Conservation (phyloP, 345 rosid species). For the Linum usitatissimum region DNA sequence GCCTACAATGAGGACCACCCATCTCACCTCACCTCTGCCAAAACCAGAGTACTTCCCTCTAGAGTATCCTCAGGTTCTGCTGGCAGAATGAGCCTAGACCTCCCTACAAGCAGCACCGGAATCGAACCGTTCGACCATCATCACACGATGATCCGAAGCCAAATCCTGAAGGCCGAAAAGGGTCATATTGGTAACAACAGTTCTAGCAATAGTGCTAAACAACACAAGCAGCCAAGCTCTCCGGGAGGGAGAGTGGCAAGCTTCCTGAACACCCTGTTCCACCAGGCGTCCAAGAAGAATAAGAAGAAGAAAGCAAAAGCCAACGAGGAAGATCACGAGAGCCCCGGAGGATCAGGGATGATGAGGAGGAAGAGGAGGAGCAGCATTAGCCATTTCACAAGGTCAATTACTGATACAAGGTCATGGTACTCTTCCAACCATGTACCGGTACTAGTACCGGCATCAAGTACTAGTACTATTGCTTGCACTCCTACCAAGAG, state of each 20-base stretch:
- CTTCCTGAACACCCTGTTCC: slow-evolving; percentile 86
- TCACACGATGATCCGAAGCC: slow-evolving; percentile 13
- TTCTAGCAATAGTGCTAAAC: slow-evolving; percentile 35
- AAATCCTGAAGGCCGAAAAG: slow-evolving; percentile 9
- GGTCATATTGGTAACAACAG: slow-evolving; percentile 20
- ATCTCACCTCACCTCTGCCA: slow-evolving; percentile 16
- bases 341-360: slow-evolving; percentile 29
- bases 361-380: slow-evolving; percentile 62
- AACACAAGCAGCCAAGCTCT: slow-evolving; percentile 75
- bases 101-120: slow-evolving; percentile 8
- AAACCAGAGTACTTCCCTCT: slow-evolving; percentile 34
- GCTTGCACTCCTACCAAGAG: slow-evolving; percentile 45
- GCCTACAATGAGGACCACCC: slow-evolving; percentile 35
- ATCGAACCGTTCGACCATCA: too few species aligned
- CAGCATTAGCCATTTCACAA: slow-evolving; percentile 82
- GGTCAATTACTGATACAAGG: slow-evolving; percentile 41
- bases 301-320: slow-evolving; percentile 19
- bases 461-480: neutral
- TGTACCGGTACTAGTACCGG: slow-evolving; percentile 51
- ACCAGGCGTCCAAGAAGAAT: slow-evolving; percentile 64
- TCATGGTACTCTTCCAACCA: slow-evolving; percentile 36
- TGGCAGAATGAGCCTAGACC: slow-evolving; percentile 62
- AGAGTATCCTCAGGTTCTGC: slow-evolving; percentile 35
- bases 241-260: slow-evolving; percentile 85
- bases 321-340: slow-evolving; percentile 54